A percentile compares a stretch with the other conserved stretches of the same genome.
Evolutionary conservation across 495 filamentous ascomycete species (phyloP).

Genomic region (Aspergillus haitiensis): DNA sequence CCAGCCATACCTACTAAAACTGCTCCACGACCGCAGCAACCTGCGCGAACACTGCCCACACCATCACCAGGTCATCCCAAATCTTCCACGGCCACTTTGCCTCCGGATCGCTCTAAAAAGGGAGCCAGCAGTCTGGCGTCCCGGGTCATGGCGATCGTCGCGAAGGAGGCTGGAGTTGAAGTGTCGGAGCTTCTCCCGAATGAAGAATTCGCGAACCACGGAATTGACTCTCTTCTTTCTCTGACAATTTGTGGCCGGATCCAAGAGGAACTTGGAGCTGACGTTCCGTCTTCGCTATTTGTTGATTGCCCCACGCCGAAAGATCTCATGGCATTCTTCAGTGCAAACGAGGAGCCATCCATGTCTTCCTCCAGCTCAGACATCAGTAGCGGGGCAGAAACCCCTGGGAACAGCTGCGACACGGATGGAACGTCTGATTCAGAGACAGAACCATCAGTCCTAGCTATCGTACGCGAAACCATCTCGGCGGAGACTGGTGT

Average conservation of each 20-base stretch:
- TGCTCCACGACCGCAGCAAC: too few species aligned
- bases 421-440: neutral
- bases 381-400: neutral
- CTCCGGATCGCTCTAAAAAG: slow-evolving; percentile 8
- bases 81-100: too few species aligned
- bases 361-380: neutral
- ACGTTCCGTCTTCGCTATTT: slow-evolving; percentile 52
- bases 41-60: too few species aligned
- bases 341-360: neutral
- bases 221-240: slow-evolving; percentile 54
- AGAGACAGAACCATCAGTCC: neutral
- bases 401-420: neutral
- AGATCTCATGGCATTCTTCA: slow-evolving; percentile 35
- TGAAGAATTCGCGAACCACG: slow-evolving; percentile 49
- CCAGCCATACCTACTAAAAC: slow-evolving; percentile 42
- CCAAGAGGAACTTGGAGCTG: slow-evolving; percentile 49
- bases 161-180: slow-evolving; percentile 63
- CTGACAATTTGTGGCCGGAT: slow-evolving; percentile 47
- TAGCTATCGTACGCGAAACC: slow-evolving; percentile 20
- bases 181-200: slow-evolving; percentile 56
- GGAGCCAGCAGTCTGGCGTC: slow-evolving; percentile 24
- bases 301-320: slow-evolving; percentile 58
- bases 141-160: slow-evolving; percentile 59
- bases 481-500: slow-evolving; percentile 49
- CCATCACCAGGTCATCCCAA: too few species aligned